Evolutionary conservation across 2,329 filamentous ascomycete genomes (phyloP).

Genomic region (Rutstroemia sp.): DNA sequence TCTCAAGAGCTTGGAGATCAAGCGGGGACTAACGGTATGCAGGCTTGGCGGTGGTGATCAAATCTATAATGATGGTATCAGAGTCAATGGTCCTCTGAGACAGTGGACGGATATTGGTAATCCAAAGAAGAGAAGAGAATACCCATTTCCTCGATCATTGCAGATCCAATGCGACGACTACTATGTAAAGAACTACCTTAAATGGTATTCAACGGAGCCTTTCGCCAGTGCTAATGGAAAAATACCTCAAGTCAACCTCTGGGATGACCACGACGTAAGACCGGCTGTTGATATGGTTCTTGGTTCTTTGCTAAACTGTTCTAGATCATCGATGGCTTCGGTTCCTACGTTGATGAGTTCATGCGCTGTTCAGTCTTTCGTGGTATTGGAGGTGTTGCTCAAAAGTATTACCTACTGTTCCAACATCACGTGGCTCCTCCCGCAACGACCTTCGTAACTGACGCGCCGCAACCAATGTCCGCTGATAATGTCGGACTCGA

Average conservation of each 20-base stretch:
- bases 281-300: neutral
- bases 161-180: conserved; percentile 81
- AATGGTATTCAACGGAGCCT: conserved; percentile 72
- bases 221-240: conserved; percentile 84
- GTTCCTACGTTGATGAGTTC: conserved; percentile 88
- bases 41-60: conserved; percentile 91
- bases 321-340: conserved; percentile 77
- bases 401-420: conserved; percentile 98
- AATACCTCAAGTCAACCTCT: conserved; percentile 94
- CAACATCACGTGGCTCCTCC: conserved; percentile 90
- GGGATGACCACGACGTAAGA: conserved; percentile 84
- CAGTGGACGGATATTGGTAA: conserved; percentile 80
- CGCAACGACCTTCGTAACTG: conserved; percentile 76
- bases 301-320: conserved; percentile 15
- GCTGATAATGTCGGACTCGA: conserved; percentile 53
- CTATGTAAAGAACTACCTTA: conserved; percentile 84
- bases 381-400: conserved; percentile 83
- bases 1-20: conserved; percentile 35
- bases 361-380: conserved; percentile 90
- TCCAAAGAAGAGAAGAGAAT: conserved; percentile 71
- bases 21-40: conserved; percentile 9
- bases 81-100: conserved; percentile 74
- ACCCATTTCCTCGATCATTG: conserved; percentile 70
- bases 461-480: conserved; percentile 43
- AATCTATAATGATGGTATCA: conserved; percentile 91